These are phyloP conservation scores for Mallotus repandus DNA, from an alignment of 441 rosid genomes.

Conservation along the genomic window DNA sequence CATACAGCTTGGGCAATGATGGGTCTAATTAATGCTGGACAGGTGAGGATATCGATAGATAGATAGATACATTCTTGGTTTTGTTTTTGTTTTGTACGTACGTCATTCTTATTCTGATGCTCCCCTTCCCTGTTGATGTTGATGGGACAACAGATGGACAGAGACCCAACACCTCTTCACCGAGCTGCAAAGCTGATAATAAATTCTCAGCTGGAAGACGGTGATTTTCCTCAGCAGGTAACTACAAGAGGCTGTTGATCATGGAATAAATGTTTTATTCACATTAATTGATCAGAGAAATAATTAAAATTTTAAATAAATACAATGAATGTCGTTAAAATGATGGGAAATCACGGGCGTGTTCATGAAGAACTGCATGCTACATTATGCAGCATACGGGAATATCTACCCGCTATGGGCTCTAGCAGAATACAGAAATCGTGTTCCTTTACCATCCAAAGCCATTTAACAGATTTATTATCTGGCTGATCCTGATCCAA, in stretches of 20 bases:
- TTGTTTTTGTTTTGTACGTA: no score
- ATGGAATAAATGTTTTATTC: background rate
- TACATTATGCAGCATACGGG: conserved; percentile 55
- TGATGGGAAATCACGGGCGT: conserved; percentile 56
- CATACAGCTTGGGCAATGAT: conserved; percentile 68
- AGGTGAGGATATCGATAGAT: conserved; percentile 46
- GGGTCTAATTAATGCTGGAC: conserved; percentile 54
- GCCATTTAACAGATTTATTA: background rate
- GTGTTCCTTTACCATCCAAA: conserved; percentile 30
- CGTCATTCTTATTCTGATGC: background rate
- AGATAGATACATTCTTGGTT: no score
- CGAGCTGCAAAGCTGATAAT: conserved; percentile 44
- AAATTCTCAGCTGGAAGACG: conserved; percentile 49
- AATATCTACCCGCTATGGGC: conserved; percentile 64
- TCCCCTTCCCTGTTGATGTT: background rate
- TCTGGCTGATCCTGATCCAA: no score
- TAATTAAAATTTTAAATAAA: no score
- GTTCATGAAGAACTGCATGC: conserved; percentile 58
- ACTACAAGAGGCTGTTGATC: no score
- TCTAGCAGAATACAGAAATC: conserved; percentile 41
- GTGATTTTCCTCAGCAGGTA: conserved; percentile 57
- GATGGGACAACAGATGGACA: conserved; percentile 29
- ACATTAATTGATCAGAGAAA: background rate
- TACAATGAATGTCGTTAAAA: no score
- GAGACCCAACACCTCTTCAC: conserved; percentile 45